Evolutionary conservation across 2,329 filamentous ascomycete genomes (phyloP).

Genomic region (Hypoxylon sp.): DNA sequence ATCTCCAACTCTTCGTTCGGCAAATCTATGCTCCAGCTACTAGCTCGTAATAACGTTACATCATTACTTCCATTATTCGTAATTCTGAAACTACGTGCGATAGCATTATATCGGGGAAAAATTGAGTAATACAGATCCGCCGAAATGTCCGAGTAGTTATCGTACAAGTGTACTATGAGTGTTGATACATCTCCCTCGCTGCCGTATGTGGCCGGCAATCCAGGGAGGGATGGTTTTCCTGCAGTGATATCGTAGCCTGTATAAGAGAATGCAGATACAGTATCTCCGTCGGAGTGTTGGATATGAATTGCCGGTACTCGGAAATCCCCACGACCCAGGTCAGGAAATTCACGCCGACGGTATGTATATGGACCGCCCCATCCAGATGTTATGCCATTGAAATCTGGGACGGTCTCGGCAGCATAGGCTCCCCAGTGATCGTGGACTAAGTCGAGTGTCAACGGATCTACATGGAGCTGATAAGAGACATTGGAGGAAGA

Average conservation of each 20-base stretch:
- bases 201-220: constrained; percentile 73
- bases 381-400: constrained; percentile 64
- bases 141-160: constrained; percentile 70
- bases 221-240: constrained; percentile 70
- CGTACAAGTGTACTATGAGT: constrained; percentile 70
- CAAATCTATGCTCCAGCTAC: constrained; percentile 74
- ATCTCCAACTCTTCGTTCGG: constrained; percentile 73
- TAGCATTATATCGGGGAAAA: constrained; percentile 73
- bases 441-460: constrained; percentile 69
- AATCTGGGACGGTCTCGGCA: constrained; percentile 65
- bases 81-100: constrained; percentile 73
- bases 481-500: constrained; percentile 65
- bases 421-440: constrained; percentile 74
- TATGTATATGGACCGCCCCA: constrained; percentile 69
- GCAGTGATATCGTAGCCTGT: constrained; percentile 67
- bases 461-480: constrained; percentile 73
- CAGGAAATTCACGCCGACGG: constrained; percentile 73
- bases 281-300: constrained; percentile 70
- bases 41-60: constrained; percentile 69
- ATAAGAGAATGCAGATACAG: constrained; percentile 72
- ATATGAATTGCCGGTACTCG: constrained; percentile 74
- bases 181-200: constrained; percentile 70
- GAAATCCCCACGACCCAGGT: constrained; percentile 75
- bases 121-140: constrained; percentile 75
- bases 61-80: constrained; percentile 70